A percentile compares a stretch with the other conserved stretches of the same genome.
Evolutionary conservation across 352 stramenopile species (phyloP).

Genomic region (Thalassiosira hispida): DNA sequence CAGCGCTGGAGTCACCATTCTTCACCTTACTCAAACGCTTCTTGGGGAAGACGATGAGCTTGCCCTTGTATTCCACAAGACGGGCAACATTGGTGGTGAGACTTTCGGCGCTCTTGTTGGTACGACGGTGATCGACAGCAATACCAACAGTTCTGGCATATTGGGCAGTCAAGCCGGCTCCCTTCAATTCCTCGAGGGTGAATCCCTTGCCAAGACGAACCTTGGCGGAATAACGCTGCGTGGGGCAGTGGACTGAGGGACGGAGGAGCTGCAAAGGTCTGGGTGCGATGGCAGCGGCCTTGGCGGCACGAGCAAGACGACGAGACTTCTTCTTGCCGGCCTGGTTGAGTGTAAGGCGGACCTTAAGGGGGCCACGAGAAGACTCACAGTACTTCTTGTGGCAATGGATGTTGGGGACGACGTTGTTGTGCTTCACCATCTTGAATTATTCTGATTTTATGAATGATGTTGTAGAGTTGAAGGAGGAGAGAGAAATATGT

Average conservation of each 20-base stretch:
- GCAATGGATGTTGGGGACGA: constrained; percentile 99
- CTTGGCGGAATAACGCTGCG: constrained; percentile 97
- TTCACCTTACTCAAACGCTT: constrained; percentile 95
- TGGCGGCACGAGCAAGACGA: constrained; percentile 93
- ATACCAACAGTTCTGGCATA: constrained; percentile 97
- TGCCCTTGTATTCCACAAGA: constrained; percentile 98
- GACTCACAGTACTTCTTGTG: constrained; percentile 98
- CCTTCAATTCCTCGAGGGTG: constrained; percentile 98
- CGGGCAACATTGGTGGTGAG: constrained; percentile 93
- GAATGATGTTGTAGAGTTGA: neutral
- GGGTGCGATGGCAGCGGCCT: constrained; percentile 97
- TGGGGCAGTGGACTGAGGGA: constrained; percentile 97
- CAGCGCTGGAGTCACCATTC: constrained; percentile 90
- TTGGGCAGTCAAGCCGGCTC: constrained; percentile 94
- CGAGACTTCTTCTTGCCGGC: constrained; percentile 97
- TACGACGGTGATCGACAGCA: constrained; percentile 97
- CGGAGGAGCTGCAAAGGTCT: constrained; percentile 95
- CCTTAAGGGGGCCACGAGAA: constrained; percentile 77
- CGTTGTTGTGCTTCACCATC: constrained; percentile 99
- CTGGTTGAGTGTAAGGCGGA: constrained; percentile 87
- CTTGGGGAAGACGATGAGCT: constrained; percentile 98
- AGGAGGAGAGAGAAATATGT: neutral
- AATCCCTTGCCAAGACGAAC: constrained; percentile 97
- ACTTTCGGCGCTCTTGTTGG: constrained; percentile 97
- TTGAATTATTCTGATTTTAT: constrained; percentile 35